A percentile compares a stretch with the other conserved stretches of the same genome.
Conservation (phyloP, 148 eudicot genomes). For the Arctostaphylos glauca region DNA sequence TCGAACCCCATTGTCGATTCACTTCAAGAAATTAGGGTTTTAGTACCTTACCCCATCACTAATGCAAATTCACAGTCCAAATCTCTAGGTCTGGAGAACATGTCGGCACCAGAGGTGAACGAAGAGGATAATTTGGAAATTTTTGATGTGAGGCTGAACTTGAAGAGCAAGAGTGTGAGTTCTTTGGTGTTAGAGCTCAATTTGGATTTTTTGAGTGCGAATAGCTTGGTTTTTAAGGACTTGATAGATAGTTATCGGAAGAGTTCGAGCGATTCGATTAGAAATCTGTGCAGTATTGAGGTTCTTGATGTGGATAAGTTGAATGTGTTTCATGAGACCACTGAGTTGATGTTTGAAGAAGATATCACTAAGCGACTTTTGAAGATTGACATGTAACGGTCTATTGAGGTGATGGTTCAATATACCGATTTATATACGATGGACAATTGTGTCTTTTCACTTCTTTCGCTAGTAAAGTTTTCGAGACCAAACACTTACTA, state of each 20-base stretch:
- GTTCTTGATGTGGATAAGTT: constrained; percentile 83
- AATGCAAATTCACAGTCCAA: constrained; percentile 12
- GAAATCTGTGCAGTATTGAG: constrained; percentile 70
- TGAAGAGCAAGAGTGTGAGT: constrained; percentile 68
- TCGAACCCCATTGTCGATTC: constrained; percentile 31
- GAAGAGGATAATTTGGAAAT: constrained; percentile 20
- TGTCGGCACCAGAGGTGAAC: constrained; percentile 7
- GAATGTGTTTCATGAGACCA: constrained; percentile 67
- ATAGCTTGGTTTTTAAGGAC: constrained; percentile 52
- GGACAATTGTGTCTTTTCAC: no score
- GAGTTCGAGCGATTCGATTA: constrained; percentile 19
- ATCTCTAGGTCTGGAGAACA: constrained; percentile 11
- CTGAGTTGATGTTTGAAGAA: constrained; percentile 91
- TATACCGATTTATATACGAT: no score
- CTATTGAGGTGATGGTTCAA: constrained; percentile 33
- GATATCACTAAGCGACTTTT: constrained; percentile 47
- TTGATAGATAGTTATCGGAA: constrained; percentile 43
- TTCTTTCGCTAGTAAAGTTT: no score
- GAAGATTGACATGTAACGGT: constrained; percentile 62
- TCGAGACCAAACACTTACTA: no score
- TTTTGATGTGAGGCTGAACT: constrained; percentile 79
- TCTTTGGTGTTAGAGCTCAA: constrained; percentile 60
- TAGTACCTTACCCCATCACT: constrained; percentile 8
- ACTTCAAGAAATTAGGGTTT: constrained; percentile 15
- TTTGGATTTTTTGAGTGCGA: constrained; percentile 60